Evolutionary conservation across 306 rosid species (phyloP), one percentile per base, ranked within the genome.

Genomic region (Arachis stenosperma): DNA sequence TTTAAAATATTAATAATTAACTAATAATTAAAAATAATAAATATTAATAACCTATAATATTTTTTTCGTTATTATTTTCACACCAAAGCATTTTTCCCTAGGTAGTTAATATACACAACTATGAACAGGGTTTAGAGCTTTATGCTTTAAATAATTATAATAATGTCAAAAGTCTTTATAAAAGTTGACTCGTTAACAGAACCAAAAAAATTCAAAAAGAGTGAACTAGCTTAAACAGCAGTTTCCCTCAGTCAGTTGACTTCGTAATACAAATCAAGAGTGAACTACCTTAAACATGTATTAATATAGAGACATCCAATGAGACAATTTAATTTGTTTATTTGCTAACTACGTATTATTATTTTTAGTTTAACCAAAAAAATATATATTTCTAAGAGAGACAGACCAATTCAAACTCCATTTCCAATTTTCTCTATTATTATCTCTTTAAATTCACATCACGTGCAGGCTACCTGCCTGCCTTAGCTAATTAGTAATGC

Each of bases 341-440:
- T 29, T 57, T 3, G 37, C 3, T 57, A 13, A 15, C 6, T 9
- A 15, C 3, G 9, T 54, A 6, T 10, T 3, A 54, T 14, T 9
- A 27, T 55, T 55, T 7, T 8, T 17, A 17, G 8, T 22, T 7
- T 71, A 2, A 30, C 33, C 33, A 39, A 44, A 59, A 2, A 17
- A 59, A 59, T n/a, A n/a, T n/a, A 59, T 2, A 8, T 59, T 6
- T 6, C 4, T 17, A 2, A 12, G 33, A 33, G 27, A 22, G 27
- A 5, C 7, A 37, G 52, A 75, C 40, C 15, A 58, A 75, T 58
- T 76, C 75, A 67, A 67, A 59, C 47, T 48, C 63, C 66, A 11
- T 56, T 46, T 65, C 72, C 79, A 44, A 52, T 57, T 74, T 67
- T 58, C 59, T 10, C 53, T 17, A 54, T 3, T 54, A 50, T 30